A percentile compares a stretch with the other conserved stretches of the same genome.
phyloP scores from a whole-genome alignment of 306 rosid genomes.

The Corylus heterophylla region DNA sequence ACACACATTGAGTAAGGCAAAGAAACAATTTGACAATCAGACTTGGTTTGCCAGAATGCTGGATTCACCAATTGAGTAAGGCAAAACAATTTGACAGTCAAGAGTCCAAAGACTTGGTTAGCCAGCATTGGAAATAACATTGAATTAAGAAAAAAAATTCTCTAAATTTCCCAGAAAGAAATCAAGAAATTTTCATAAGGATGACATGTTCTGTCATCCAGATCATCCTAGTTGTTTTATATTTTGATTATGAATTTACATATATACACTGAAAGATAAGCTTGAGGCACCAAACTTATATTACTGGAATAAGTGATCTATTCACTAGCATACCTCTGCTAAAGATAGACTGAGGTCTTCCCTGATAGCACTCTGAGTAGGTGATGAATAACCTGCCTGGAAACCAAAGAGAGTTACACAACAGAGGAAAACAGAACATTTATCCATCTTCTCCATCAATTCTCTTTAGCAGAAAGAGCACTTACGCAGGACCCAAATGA shows the following conservation, averaged over 20 bases:
- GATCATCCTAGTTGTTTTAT: background rate
- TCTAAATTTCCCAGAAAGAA: background rate
- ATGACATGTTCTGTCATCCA: background rate
- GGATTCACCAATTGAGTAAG: background rate
- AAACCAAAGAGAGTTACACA: constrained; percentile 23
- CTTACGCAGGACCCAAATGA: constrained; percentile 88
- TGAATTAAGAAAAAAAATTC: background rate
- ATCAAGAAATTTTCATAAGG: background rate
- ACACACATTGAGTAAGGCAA: background rate
- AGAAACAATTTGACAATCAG: background rate
- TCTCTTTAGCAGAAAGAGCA: background rate
- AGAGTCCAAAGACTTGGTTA: background rate
- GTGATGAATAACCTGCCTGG: constrained; percentile 94
- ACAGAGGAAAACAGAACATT: constrained; percentile 6
- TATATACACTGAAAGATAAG: background rate
- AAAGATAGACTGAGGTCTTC: constrained; percentile 65
- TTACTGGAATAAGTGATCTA: background rate
- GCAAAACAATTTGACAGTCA: background rate
- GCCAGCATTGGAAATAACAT: background rate
- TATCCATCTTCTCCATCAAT: background rate
- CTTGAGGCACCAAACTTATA: background rate
- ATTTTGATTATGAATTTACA: background rate
- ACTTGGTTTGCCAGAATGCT: too few relatives aligned
- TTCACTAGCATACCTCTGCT: constrained; percentile 52
- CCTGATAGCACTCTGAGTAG: constrained; percentile 70